Conservation (phyloP, 805 yeast species). For the Ogataea nakhonphanomensis region DNA sequence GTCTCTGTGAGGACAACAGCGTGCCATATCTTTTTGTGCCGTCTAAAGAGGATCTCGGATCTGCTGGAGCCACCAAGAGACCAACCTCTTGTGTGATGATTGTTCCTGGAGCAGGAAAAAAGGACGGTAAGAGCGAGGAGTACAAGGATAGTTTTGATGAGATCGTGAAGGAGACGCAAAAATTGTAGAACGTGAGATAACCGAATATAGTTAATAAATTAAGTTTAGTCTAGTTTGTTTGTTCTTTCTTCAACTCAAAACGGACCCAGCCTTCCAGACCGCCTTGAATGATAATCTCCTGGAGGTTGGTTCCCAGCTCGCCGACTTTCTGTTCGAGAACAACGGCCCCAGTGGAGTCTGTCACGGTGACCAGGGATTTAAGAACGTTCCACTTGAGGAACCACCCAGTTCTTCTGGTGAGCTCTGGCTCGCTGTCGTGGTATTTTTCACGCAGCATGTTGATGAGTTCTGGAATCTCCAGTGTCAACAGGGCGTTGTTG, state of each 20-base stretch:
- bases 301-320: constrained; percentile 90
- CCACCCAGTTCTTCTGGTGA: constrained; percentile 95
- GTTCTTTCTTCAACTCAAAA: constrained; percentile 49
- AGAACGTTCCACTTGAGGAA: constrained; percentile 90
- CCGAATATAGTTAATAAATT: constrained; percentile 1
- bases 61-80: constrained; percentile 98
- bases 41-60: constrained; percentile 95
- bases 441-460: constrained; percentile 70
- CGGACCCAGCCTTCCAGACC: constrained; percentile 99
- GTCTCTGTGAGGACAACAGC: constrained; percentile 87
- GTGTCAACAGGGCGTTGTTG: constrained; percentile 90
- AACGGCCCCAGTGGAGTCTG: constrained; percentile 57
- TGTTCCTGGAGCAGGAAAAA: constrained; percentile 94
- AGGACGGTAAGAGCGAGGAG: constrained; percentile 71
- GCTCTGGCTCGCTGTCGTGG: constrained; percentile 50
- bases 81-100: constrained; percentile 98
- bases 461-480: constrained; percentile 89
- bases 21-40: constrained; percentile 95
- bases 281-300: constrained; percentile 94
- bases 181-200: constrained; percentile 28
- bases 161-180: constrained; percentile 82
- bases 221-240: not conserved
- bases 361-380: constrained; percentile 73
- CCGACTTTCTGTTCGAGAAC: constrained; percentile 86
- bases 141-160: constrained; percentile 92